Evolutionary conservation across 306 rosid species (phyloP), one percentile per base, ranked within the genome.

Genomic region (Begonia loranthoides): DNA sequence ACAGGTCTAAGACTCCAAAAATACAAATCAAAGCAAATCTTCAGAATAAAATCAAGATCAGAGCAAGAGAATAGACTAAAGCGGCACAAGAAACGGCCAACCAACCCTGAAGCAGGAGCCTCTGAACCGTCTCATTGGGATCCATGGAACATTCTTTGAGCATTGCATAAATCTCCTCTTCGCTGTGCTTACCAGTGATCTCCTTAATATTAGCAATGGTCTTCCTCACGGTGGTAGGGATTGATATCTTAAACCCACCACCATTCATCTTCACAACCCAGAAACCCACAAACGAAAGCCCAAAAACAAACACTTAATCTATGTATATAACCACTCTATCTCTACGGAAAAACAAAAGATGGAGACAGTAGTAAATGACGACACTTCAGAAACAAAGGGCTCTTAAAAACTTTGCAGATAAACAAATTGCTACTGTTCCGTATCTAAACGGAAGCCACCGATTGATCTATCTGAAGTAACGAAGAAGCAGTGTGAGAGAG

Each of bases 71-170:
- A 14, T 9, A 47, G 17, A 4, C n/a, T n/a, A n/a, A n/a, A n/a
- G n/a, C n/a, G 13, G 41, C 12, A 15, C 9, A 14, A 45, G 12
- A 12, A 55, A 1, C 11, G 43, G 36, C n/a, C 17, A 15, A 12
- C 9, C 39, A 44, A 70, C 84, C 84, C 60, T 68, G 28, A 67
- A 69, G 72, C 51, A 86, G 56, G 60, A 86, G 93, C 83, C 74
- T 79, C 63, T 82, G 87, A 48, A 73, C 73, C 51, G 95, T 79
- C 70, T 86, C 95, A 39, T 86, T 73, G 65, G 93, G 95, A 82
- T 86, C 95, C 95, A 86, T 79, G 39, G 85, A 72, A 16, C 79
- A 82, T 66, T 86, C 95, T 13, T 36, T 62, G 52, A 82, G 88
- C 62, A 86, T 80, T 9, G 83, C 57, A 64, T 72, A 86, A 73